Base-by-base conservation (phyloP, 148 eudicot genomes). In the Silene conica region DNA sequence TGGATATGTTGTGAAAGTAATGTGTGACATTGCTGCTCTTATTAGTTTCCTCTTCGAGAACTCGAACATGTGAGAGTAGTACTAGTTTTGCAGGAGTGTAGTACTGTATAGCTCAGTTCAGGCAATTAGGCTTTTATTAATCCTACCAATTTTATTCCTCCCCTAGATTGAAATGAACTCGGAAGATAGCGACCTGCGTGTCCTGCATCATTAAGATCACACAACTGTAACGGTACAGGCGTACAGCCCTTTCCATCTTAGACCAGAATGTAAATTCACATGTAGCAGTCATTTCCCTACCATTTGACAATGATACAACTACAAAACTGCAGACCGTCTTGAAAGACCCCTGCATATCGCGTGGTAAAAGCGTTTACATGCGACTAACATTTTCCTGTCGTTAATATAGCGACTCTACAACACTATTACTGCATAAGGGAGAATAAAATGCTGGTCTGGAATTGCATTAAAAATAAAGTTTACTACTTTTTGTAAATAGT, bases 141-240 rank as follows among this genome's bases (percentile, higher is more conserved):
- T 50, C 56, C 22, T 62, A 14, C 61, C 26, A 60, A 41, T 12
- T 43, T 70, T 8, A 15, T 23, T 23, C 38, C 45, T 2, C 67
- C 59, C 14, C 22, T 12, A 6, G 52, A 21, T 21, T 10, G 10
- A 64, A 69, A 68, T 31, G 43, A 38, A 38, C 8, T 38, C 18
- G n/a, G 58, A 78, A 56, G 76, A 78, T 43, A 34, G 80, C 72
- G 75, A 63, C 69, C 26, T 59, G 63, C 63, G 9, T 6, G 43
- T 0, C 43, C 43, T 38, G 43, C 43, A 1, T 38, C 43, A 38
- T 38, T 38, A 38, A 38, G 8, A 38, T 38, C 43, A 38, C 43
- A 38, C 43, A 38, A 7, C 43, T 38, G 9, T 38, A 38, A 0
- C 43, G 6, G 8, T 38, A 38, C 43, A 38, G 5, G 5, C 41